Conservation (phyloP, 2,329 filamentous ascomycete species). For the Penicillium sp. region DNA sequence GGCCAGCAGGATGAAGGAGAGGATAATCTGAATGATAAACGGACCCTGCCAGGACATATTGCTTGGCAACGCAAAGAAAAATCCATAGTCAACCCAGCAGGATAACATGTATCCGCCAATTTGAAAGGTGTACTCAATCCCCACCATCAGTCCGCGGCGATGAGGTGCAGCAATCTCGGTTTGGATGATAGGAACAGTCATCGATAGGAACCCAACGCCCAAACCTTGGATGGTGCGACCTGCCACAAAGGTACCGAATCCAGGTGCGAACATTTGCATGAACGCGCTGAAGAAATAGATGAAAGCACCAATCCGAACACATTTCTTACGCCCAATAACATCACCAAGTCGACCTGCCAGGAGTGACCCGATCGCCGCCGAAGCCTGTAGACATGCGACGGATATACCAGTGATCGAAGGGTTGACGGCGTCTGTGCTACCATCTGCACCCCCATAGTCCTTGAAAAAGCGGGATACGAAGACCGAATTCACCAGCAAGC, state of each 20-base stretch:
- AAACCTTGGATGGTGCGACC: constrained; percentile 42
- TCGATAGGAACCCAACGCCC: constrained; percentile 41
- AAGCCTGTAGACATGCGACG: constrained; percentile 41
- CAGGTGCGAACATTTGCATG: constrained; percentile 43
- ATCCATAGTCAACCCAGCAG: constrained; percentile 46
- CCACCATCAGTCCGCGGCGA: constrained; percentile 44
- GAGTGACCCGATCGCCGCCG: constrained; percentile 41
- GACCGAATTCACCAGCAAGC: constrained; percentile 45
- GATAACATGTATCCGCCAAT: constrained; percentile 47
- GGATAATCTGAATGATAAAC: constrained; percentile 38
- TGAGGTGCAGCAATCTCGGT: constrained; percentile 45
- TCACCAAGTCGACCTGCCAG: constrained; percentile 41
- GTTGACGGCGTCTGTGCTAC: constrained; percentile 29
- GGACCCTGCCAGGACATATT: constrained; percentile 37
- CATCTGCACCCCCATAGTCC: constrained; percentile 43
- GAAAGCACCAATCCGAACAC: constrained; percentile 41
- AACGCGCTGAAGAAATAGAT: constrained; percentile 45
- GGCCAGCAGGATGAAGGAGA: constrained; percentile 37
- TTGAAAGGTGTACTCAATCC: constrained; percentile 43
- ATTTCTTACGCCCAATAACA: constrained; percentile 42
- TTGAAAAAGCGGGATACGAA: constrained; percentile 47
- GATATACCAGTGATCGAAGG: constrained; percentile 47
- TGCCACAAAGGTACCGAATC: constrained; percentile 38
- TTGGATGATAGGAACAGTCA: constrained; percentile 44
- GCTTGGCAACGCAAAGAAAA: constrained; percentile 38